Base-by-base conservation (phyloP, 2,329 filamentous ascomycete genomes). In the Fusarium sp. region DNA sequence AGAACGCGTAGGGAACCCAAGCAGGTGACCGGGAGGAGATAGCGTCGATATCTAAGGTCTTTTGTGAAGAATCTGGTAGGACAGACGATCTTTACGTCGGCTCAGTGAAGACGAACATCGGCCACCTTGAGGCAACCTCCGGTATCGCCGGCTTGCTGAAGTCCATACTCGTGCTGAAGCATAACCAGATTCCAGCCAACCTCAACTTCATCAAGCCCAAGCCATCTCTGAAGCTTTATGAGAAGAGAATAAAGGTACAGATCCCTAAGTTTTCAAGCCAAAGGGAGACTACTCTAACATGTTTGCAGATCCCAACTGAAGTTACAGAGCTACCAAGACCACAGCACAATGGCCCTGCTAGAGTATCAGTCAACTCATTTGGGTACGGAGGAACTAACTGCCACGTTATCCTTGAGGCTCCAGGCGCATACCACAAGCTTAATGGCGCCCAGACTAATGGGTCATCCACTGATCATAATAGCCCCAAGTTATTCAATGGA, bases 311-410 rank as follows among this genome's bases (percentile, higher is more conserved):
- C 14, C 44, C 61, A 1, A 49, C 17, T 42, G 36, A 64, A 22
- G 55, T 64, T 31, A 64, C 24, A 38, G 28, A 64, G 22, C 24
- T 64, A 4, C 61, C 44, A 6, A 38, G 5, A 24, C 7, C 44
- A 22, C n/a, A 18, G n/a, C n/a, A 13, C 3, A 47, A 26, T 18
- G 55, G 44, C 1, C 55, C 44, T 1, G 17, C 61, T 15, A 31
- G 61, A 26, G 61, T 64, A 7, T 64, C 61, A 7, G 36, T 64
- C 9, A 64, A 64, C 31, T 64, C 61, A 11, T 64, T 64, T 49
- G 61, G 61, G 7, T 64, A 64, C 22, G 61, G 61, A 38, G 61
- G 61, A 22, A 62, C 61, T 6, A 64, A 64, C n/a, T 64, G 61
- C 3, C 61, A 64, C 7, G 61, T 64, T 9, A 62, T 64, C 6